Base-by-base conservation (phyloP, 1,284 basidiomycete genomes). In the Boletus semigastroideus region DNA sequence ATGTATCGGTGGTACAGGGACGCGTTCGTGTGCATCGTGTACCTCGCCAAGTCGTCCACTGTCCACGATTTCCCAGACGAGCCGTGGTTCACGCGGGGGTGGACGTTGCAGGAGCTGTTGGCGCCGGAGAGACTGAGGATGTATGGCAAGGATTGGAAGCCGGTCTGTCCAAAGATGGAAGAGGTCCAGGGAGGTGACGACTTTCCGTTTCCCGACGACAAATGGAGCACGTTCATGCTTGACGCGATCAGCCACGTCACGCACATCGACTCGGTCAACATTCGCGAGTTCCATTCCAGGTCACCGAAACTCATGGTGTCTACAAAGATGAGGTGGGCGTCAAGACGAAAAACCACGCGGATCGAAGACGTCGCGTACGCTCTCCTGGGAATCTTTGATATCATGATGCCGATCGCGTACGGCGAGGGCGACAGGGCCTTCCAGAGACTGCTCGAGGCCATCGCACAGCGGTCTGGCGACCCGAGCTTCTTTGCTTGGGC, bases 1-100 rank as follows among this genome's bases (percentile, higher is more conserved):
- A 49, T 49, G 48, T 49, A 48, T 12, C 43, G 43, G 12, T 50
- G 49, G 49, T 50, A 50, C 46, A 31, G 37, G 48, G 46, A 50
- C 20, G 49, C 49, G 4, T 50, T 48, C 37, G 30, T 50, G 3
- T 50, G 49, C 37, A 50, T 50, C 22, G 45, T 50, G 28, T 10
- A 48, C 20, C 45, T 50, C 5, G 49, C 45, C 44, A 27, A 39
- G 37, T 50, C 49, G 22, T 39, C 28, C 36, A 20, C 36, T 5
- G 37, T 50, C 19, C 14, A 40, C 17, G 36, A 50, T 19, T 50
- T 50, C 17, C 12, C n/a, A 11, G 8, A n/a, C 16, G 49, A 50
- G 16, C 22, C 36, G 2, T 50, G 49, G 49, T 50, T 50, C 17
- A 49, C 45, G 14, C 22, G 48, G 17, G 48, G 48, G 16, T 49